Conservation (phyloP, 331 rosid species). For the Spiraea crenata region DNA sequence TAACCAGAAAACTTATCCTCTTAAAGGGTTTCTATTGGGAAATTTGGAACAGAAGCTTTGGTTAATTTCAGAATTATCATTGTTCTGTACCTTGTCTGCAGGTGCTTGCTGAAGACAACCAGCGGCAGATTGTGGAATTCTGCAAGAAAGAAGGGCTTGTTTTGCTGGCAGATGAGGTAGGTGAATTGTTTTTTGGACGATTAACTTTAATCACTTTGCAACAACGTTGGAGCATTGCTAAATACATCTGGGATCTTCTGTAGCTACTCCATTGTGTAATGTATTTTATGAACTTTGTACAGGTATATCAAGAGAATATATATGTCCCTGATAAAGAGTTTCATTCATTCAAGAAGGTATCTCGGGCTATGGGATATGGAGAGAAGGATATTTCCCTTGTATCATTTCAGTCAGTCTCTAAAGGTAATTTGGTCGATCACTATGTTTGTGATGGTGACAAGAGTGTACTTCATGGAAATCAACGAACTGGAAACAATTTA, state of each 20-base stretch:
- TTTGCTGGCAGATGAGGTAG: conserved; percentile 97
- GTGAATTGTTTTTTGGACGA: neutral
- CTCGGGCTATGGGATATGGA: conserved; percentile 82
- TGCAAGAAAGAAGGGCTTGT: conserved; percentile 85
- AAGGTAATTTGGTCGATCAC: conserved; percentile 49
- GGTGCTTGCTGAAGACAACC: conserved; percentile 92
- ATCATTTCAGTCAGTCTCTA: conserved; percentile 93
- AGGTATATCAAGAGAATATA: conserved; percentile 94
- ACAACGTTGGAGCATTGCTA: neutral
- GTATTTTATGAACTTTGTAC: conserved; percentile 23
- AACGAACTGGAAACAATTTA: neutral
- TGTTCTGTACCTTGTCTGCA: conserved; percentile 28
- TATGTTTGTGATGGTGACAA: neutral
- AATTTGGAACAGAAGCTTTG: conserved; percentile 3
- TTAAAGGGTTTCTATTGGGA: conserved; percentile 6
- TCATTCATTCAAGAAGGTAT: conserved; percentile 87
- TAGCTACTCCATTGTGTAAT: conserved; percentile 7
- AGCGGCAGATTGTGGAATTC: conserved; percentile 69
- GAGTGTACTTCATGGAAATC: neutral
- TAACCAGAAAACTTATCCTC: neutral
- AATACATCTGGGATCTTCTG: conserved; percentile 4
- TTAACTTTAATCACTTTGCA: neutral
- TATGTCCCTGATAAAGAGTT: conserved; percentile 85
- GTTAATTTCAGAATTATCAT: conserved; percentile 15
- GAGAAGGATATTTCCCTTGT: conserved; percentile 67